phyloP scores from a whole-genome alignment of 768 basidiomycete species.

The Roridomyces roridus region DNA sequence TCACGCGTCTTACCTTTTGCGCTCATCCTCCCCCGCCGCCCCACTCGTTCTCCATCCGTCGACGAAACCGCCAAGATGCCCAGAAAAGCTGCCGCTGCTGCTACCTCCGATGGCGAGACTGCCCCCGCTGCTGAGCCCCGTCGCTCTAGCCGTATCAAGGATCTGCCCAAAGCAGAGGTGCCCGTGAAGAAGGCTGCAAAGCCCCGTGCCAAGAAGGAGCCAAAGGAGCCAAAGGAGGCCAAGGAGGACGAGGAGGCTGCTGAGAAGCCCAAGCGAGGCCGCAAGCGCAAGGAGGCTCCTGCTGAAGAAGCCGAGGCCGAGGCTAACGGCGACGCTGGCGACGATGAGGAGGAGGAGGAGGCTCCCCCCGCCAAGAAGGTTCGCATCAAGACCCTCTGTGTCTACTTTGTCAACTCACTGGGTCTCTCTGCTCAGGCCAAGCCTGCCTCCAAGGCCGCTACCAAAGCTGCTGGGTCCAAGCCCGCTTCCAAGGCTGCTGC shows the following conservation, averaged over 20 bases:
- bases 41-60: conserved; percentile 2
- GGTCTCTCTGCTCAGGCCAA: conserved; percentile 33
- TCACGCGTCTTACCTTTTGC: conserved; percentile 23
- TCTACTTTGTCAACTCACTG: too few species aligned
- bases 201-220: conserved; percentile 42
- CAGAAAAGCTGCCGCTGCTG: conserved; percentile 46
- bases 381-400: background rate
- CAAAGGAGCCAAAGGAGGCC: conserved; percentile 36
- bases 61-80: conserved; percentile 41
- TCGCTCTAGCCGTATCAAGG: conserved; percentile 58
- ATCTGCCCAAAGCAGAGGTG: conserved; percentile 45
- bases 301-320: conserved; percentile 36
- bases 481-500: conserved; percentile 45
- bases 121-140: conserved; percentile 44
- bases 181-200: conserved; percentile 58
- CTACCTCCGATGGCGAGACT: conserved; percentile 45
- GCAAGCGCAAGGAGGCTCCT: conserved; percentile 25
- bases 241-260: conserved; percentile 49
- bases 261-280: conserved; percentile 53
- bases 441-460: conserved; percentile 43
- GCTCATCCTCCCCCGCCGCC: background rate
- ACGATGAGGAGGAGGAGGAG: conserved; percentile 41
- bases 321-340: conserved; percentile 34
- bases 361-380: conserved; percentile 73
- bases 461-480: too few species aligned